Percentiles rank a stretch among this genome's conserved stretches.
Evolutionary conservation across 2,329 filamentous ascomycete species (phyloP).

Genomic region (Stagonosporopsis vannaccii): DNA sequence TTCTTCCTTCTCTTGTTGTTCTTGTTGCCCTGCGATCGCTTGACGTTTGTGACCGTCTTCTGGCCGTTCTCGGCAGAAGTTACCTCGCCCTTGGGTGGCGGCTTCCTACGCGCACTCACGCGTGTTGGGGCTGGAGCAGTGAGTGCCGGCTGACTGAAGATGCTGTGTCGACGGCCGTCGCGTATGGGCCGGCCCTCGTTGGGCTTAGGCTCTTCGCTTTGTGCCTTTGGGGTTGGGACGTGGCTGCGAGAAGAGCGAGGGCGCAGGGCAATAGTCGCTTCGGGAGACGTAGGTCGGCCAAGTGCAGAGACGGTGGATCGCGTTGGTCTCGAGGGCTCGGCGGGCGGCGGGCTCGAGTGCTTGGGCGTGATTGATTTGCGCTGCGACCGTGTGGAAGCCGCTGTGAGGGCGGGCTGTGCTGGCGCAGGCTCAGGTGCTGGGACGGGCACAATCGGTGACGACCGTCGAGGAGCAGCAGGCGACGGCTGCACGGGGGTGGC

Average conservation of each 20-base stretch:
- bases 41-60: slow-evolving; percentile 73
- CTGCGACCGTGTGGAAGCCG: slow-evolving; percentile 45
- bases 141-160: slow-evolving; percentile 51
- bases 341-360: slow-evolving; percentile 30
- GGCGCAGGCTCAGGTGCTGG: slow-evolving; percentile 13
- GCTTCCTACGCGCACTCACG: slow-evolving; percentile 65
- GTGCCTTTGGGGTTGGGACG: slow-evolving; percentile 53
- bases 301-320: slow-evolving; percentile 29
- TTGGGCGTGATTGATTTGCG: slow-evolving; percentile 44
- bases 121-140: slow-evolving; percentile 46
- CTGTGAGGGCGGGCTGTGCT: slow-evolving; percentile 30
- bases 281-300: slow-evolving; percentile 21
- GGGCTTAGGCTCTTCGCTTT: slow-evolving; percentile 56
- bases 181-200: slow-evolving; percentile 47
- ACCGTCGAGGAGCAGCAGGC: slow-evolving; percentile 23
- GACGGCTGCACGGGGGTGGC: slow-evolving; percentile 28
- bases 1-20: slow-evolving; percentile 59
- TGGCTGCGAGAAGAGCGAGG: slow-evolving; percentile 51
- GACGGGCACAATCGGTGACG: slow-evolving; percentile 6
- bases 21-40: slow-evolving; percentile 62
- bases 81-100: slow-evolving; percentile 76
- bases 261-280: slow-evolving; percentile 29
- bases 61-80: slow-evolving; percentile 66
- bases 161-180: slow-evolving; percentile 55
- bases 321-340: slow-evolving; percentile 26